Conservation (phyloP, 306 rosid genomes). For the Cucurbita ficifolia region DNA sequence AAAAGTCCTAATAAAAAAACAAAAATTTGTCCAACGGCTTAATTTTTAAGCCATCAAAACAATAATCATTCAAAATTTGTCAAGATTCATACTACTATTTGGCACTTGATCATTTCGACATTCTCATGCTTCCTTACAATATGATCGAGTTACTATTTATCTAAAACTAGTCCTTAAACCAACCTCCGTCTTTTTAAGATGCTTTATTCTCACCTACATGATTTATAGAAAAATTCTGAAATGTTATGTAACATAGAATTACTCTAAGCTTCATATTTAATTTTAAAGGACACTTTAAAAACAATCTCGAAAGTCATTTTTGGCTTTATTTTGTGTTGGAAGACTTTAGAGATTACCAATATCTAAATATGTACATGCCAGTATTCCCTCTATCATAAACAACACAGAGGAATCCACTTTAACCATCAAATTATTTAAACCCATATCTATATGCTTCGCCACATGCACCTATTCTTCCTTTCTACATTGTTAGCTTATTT, state of each 20-base stretch:
- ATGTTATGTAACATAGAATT: no score
- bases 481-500: background rate
- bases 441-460: background rate
- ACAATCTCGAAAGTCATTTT: background rate
- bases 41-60: background rate
- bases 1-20: background rate
- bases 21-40: background rate
- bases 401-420: conserved; percentile 4
- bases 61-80: no score
- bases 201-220: no score
- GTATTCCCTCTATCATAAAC: background rate
- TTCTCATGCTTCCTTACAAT: no score
- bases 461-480: conserved; percentile 1
- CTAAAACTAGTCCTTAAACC: no score
- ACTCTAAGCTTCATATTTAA: no score
- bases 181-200: no score
- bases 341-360: background rate
- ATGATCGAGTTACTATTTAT: no score
- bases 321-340: background rate
- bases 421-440: background rate
- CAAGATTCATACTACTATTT: no score
- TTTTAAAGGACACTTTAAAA: no score
- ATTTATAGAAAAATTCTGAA: no score
- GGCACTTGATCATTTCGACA: no score
- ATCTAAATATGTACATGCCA: background rate